These are phyloP conservation scores for Avena insularis DNA, from an alignment of 176 grass and related monocot species.

Conservation along the genomic window DNA sequence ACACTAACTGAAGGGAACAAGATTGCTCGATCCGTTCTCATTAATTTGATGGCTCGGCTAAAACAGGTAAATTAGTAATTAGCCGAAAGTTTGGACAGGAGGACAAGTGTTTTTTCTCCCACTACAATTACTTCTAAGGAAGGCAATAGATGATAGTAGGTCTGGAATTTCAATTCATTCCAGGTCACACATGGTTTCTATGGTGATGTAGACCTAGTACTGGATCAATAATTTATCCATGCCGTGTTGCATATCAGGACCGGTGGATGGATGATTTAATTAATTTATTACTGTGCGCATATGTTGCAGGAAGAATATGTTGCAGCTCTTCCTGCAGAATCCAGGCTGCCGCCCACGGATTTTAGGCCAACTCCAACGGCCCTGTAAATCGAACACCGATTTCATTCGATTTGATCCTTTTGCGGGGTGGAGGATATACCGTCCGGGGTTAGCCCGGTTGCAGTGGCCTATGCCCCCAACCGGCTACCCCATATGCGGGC, in stretches of 20 bases:
- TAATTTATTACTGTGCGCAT: slow-evolving; percentile 50
- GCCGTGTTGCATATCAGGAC: neutral
- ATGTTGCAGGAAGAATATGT: slow-evolving; percentile 12
- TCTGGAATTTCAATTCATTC: slow-evolving; percentile 31
- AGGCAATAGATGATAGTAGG: slow-evolving; percentile 14
- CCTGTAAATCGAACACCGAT: too few relatives aligned
- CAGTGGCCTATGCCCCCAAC: too few relatives aligned
- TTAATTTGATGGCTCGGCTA: slow-evolving; percentile 38
- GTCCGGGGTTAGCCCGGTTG: too few relatives aligned
- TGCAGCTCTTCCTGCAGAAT: slow-evolving; percentile 86
- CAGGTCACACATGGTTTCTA: slow-evolving; percentile 29
- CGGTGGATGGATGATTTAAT: neutral
- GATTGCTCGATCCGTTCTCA: neutral
- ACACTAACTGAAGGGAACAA: slow-evolving; percentile 14
- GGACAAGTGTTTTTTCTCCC: neutral
- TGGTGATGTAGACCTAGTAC: slow-evolving; percentile 23
- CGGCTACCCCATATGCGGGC: too few relatives aligned
- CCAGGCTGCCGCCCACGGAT: slow-evolving; percentile 39
- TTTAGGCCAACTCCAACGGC: too few relatives aligned
- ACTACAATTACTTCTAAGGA: neutral
- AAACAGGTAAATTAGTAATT: slow-evolving; percentile 11
- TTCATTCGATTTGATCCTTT: too few relatives aligned
- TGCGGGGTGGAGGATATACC: too few relatives aligned
- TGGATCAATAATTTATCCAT: neutral
- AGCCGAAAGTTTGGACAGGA: neutral